Conservation (phyloP, 192 early-diverging fungal species). For the Gryganskiella cystojenkinii region DNA sequence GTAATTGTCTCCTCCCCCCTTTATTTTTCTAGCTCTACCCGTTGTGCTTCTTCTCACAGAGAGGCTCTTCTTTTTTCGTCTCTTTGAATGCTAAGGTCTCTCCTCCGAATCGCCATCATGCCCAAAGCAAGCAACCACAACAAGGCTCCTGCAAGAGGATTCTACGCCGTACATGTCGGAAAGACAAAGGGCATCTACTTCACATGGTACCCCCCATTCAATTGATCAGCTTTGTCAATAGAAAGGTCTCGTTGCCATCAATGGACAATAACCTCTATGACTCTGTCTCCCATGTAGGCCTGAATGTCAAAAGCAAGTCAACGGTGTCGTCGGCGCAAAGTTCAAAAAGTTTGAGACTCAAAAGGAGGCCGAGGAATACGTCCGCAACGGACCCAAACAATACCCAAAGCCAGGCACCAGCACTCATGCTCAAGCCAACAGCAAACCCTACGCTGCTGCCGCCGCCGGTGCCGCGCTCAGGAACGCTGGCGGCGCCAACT, state of each 20-base stretch:
- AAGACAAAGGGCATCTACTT: slow-evolving; percentile 54
- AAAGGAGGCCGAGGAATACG: slow-evolving; percentile 67
- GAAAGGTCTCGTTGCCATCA: not conserved
- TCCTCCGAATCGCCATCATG: slow-evolving; percentile 22
- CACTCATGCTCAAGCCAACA: not conserved
- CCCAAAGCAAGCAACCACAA: slow-evolving; percentile 42
- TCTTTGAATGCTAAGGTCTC: slow-evolving; percentile 20
- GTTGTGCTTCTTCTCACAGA: not conserved
- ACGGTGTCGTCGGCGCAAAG: slow-evolving; percentile 62
- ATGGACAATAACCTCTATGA: too few relatives aligned
- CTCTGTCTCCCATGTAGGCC: slow-evolving; percentile 52
- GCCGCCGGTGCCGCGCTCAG: too few relatives aligned
- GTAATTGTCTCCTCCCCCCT: not conserved
- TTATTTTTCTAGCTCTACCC: too few relatives aligned
- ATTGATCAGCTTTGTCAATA: not conserved
- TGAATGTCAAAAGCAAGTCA: slow-evolving; percentile 68
- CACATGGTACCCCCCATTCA: slow-evolving; percentile 39
- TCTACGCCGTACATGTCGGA: slow-evolving; percentile 61
- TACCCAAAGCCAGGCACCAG: slow-evolving; percentile 19
- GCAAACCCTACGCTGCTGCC: slow-evolving; percentile 6
- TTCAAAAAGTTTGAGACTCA: slow-evolving; percentile 70
- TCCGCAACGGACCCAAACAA: slow-evolving; percentile 26
- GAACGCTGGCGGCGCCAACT: too few relatives aligned
- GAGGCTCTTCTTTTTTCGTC: not conserved
- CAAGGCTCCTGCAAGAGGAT: slow-evolving; percentile 30